Conservation (phyloP, 257 asterid genomes). For the Coffea eugenioides region DNA sequence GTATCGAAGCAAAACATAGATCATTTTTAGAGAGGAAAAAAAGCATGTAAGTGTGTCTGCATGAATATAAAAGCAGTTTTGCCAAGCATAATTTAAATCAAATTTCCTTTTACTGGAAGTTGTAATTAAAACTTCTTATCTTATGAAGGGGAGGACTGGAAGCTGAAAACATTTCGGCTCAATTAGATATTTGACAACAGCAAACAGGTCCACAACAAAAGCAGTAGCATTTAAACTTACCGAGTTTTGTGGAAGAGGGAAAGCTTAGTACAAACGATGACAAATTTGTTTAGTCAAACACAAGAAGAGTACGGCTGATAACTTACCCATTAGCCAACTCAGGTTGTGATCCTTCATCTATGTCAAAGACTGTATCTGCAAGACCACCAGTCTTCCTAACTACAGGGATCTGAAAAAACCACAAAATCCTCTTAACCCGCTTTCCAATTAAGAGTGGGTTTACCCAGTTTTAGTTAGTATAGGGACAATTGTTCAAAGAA, state of each 20-base stretch:
- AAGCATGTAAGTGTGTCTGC: too few relatives aligned
- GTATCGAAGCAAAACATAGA: background rate
- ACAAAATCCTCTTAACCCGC: background rate
- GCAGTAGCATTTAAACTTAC: background rate
- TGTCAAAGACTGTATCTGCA: slow-evolving; percentile 84
- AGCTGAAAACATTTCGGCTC: background rate
- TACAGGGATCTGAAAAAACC: slow-evolving; percentile 61
- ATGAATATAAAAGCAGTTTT: background rate
- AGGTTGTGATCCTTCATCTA: slow-evolving; percentile 61
- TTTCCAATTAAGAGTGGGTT: too few relatives aligned
- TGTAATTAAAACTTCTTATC: background rate
- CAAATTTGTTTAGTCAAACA: background rate
- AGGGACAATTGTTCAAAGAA: too few relatives aligned
- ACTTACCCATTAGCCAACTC: slow-evolving; percentile 66
- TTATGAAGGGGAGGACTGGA: background rate
- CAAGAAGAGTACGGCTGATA: background rate
- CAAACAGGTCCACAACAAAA: background rate
- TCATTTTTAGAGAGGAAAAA: background rate
- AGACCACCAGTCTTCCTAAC: slow-evolving; percentile 93
- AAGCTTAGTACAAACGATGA: background rate
- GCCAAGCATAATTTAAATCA: background rate
- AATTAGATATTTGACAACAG: background rate
- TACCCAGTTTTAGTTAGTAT: background rate
- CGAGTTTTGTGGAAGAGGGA: background rate
- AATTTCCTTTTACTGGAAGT: background rate